Conservation (phyloP, 495 filamentous ascomycete species). For the Podospora tetraspora region DNA sequence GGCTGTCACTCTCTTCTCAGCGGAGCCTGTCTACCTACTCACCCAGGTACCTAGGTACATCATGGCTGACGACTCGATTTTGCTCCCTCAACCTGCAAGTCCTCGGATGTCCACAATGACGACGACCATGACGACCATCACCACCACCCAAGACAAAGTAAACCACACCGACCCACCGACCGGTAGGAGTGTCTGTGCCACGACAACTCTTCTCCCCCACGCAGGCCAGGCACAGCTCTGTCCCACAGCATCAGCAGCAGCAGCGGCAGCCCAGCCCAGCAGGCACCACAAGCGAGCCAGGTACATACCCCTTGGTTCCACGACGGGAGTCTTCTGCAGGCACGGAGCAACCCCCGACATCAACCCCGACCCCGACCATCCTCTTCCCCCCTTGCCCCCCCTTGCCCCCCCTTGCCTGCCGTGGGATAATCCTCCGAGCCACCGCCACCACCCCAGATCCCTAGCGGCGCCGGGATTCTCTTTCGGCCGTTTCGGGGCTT, state of each 20-base stretch:
- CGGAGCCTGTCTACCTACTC: too few relatives aligned
- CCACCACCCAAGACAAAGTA: background rate
- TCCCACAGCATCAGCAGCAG: too few relatives aligned
- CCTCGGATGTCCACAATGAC: background rate
- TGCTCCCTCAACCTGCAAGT: background rate
- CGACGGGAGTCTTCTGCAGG: background rate
- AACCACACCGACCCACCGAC: background rate
- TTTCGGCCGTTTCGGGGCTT: background rate
- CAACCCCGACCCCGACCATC: background rate
- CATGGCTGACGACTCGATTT: background rate
- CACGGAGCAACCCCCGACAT: background rate
- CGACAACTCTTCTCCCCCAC: background rate
- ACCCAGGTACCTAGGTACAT: too few relatives aligned
- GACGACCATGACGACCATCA: background rate
- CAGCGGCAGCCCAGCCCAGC: too few relatives aligned
- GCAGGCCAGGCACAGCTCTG: background rate
- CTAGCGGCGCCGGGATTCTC: background rate
- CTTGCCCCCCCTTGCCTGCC: too few relatives aligned
- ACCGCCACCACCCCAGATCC: background rate
- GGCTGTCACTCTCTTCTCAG: background rate
- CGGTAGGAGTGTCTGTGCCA: background rate
- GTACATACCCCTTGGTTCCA: background rate
- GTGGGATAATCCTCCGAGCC: background rate
- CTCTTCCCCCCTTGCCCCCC: too few relatives aligned
- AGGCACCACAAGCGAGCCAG: background rate